Evolutionary conservation across 306 rosid genomes (phyloP).

Genomic region (Mimosa pudica): DNA sequence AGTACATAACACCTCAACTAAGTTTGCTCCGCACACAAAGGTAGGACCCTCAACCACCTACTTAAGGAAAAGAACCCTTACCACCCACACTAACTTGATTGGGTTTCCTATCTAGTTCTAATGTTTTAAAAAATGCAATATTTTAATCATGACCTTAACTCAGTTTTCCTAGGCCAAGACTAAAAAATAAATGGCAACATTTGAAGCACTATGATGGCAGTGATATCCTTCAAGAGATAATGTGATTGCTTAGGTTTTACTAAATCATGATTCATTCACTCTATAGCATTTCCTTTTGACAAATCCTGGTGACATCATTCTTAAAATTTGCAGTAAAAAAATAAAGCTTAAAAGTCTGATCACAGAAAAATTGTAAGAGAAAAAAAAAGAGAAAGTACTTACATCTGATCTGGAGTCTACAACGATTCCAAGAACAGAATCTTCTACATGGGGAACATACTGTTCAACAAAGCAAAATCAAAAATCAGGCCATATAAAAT

Average conservation of each 20-base stretch:
- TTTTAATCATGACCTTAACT: neutral
- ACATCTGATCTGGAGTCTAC: slow-evolving; percentile 86
- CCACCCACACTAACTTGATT: neutral
- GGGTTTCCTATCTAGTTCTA: neutral
- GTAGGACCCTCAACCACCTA: too few relatives aligned
- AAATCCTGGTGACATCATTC: neutral
- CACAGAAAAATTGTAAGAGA: neutral
- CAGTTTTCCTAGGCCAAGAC: neutral
- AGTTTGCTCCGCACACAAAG: too few relatives aligned
- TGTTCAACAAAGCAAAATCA: slow-evolving; percentile 40
- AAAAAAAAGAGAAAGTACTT: slow-evolving; percentile 41
- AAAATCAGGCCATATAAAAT: neutral
- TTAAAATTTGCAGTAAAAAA: slow-evolving; percentile 12
- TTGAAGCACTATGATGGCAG: neutral
- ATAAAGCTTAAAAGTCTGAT: slow-evolving; percentile 7
- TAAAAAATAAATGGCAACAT: neutral
- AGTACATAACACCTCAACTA: too few relatives aligned
- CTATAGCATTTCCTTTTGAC: neutral
- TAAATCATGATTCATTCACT: neutral
- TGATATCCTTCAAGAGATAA: neutral
- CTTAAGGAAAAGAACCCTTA: neutral
- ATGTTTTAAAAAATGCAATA: neutral
- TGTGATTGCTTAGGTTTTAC: neutral
- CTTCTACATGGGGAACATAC: slow-evolving; percentile 89
- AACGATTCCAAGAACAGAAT: slow-evolving; percentile 87